Conservation (phyloP, 2,329 filamentous ascomycete species). For the Claviceps pazoutovae region DNA sequence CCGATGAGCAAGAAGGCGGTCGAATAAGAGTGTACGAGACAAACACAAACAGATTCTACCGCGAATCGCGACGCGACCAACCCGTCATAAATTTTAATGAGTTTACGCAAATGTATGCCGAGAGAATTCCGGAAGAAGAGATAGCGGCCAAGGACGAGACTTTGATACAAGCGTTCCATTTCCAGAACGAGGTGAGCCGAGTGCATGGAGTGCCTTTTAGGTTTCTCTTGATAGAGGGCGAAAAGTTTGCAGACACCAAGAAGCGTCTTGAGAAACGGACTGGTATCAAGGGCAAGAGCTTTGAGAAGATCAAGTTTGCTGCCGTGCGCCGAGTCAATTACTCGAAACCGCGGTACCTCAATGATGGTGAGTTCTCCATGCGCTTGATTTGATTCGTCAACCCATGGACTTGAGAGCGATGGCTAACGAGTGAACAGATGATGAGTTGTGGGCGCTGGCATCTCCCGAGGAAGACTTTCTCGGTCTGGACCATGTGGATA, state of each 20-base stretch:
- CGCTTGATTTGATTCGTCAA: not conserved
- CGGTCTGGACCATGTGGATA: conserved; percentile 52
- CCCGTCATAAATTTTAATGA: conserved; percentile 75
- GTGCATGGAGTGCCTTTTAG: conserved; percentile 83
- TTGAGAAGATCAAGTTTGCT: conserved; percentile 97
- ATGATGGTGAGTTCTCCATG: conserved; percentile 56
- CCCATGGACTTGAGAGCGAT: not conserved
- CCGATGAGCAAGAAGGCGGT: conserved; percentile 55
- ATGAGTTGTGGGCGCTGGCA: conserved; percentile 41
- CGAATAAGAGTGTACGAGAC: conserved; percentile 72
- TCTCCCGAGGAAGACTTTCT: conserved; percentile 45
- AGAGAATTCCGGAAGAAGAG: conserved; percentile 64
- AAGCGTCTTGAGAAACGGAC: conserved; percentile 87
- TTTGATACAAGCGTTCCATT: conserved; percentile 75
- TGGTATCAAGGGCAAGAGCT: conserved; percentile 91
- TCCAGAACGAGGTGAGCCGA: conserved; percentile 76
- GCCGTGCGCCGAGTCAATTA: conserved; percentile 59
- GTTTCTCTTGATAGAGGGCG: conserved; percentile 74
- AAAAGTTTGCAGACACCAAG: conserved; percentile 82
- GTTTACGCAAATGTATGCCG: conserved; percentile 68
- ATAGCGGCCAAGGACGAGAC: conserved; percentile 40
- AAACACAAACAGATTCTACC: conserved; percentile 71
- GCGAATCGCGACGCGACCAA: conserved; percentile 56
- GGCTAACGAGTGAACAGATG: conserved; percentile 28
- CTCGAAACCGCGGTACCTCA: conserved; percentile 67